These are phyloP conservation scores for Phytophthora brassicae DNA, from an alignment of 352 stramenopile species.

Conservation along the genomic window DNA sequence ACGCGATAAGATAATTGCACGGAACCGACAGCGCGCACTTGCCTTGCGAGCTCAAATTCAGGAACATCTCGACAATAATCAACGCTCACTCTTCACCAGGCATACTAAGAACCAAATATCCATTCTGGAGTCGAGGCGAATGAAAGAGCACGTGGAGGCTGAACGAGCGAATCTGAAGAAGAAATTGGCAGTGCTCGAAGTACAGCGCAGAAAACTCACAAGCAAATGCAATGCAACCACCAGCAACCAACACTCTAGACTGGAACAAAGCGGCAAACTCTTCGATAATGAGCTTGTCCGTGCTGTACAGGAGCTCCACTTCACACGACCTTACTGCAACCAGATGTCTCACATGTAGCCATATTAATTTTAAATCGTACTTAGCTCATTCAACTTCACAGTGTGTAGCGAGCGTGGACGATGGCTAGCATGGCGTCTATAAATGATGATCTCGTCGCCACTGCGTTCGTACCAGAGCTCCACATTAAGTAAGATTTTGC, in stretches of 20 bases:
- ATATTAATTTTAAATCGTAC: conserved; percentile 12
- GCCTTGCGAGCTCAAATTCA: conserved; percentile 30
- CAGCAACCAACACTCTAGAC: conserved; percentile 8
- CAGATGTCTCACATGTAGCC: conserved; percentile 4
- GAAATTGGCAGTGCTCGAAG: conserved; percentile 19
- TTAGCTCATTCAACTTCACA: conserved; percentile 1
- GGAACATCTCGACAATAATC: conserved; percentile 6
- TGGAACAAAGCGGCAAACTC: conserved; percentile 9
- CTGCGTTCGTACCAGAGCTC: conserved; percentile 35
- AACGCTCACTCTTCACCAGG: not conserved
- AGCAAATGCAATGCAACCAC: not conserved
- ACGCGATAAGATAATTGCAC: conserved; percentile 37
- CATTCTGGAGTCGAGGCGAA: conserved; percentile 14
- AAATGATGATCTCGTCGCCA: conserved; percentile 8
- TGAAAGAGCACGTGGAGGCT: conserved; percentile 15
- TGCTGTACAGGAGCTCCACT: conserved; percentile 39
- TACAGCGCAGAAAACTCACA: conserved; percentile 16
- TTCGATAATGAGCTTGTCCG: conserved; percentile 39
- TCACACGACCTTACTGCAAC: conserved; percentile 18
- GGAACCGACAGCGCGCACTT: conserved; percentile 46
- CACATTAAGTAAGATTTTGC: conserved; percentile 59
- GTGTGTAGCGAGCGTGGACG: conserved; percentile 8
- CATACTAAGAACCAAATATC: not conserved
- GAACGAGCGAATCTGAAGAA: conserved; percentile 23
- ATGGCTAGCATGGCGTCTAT: conserved; percentile 10